These are phyloP conservation scores for Stereocaulon alpinum DNA, from an alignment of 495 filamentous ascomycete genomes.

Conservation along the genomic window DNA sequence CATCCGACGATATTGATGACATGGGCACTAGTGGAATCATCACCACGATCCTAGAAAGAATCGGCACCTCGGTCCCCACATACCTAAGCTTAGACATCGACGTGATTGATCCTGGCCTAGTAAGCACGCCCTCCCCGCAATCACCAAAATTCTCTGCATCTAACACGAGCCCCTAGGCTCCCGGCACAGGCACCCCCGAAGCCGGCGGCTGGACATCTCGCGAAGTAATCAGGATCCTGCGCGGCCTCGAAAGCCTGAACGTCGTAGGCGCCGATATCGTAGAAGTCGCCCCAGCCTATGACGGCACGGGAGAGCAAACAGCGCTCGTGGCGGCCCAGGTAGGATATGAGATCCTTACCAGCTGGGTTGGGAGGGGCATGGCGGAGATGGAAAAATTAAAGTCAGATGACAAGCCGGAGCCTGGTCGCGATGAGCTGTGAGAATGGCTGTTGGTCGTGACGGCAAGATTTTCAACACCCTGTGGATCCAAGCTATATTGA, in stretches of 20 bases:
- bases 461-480: background rate
- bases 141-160: background rate
- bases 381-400: slow-evolving; percentile 28
- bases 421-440: slow-evolving; percentile 8
- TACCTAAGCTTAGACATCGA: slow-evolving; percentile 72
- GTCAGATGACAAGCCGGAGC: slow-evolving; percentile 7
- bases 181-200: slow-evolving; percentile 66
- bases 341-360: slow-evolving; percentile 71
- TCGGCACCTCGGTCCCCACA: slow-evolving; percentile 52
- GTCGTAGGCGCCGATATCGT: slow-evolving; percentile 70
- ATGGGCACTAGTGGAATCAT: slow-evolving; percentile 45
- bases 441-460: background rate
- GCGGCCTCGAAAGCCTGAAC: slow-evolving; percentile 60
- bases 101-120: slow-evolving; percentile 60
- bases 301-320: slow-evolving; percentile 73
- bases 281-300: slow-evolving; percentile 79
- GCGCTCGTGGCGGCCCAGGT: slow-evolving; percentile 76
- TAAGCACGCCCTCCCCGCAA: slow-evolving; percentile 18
- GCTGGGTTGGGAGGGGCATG: slow-evolving; percentile 54
- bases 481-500: too few relatives aligned
- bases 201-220: slow-evolving; percentile 65
- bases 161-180: slow-evolving; percentile 21
- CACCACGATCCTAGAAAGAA: slow-evolving; percentile 44
- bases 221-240: slow-evolving; percentile 59
- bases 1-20: slow-evolving; percentile 60